Conservation (phyloP, 345 rosid species). For the Mercurialis annua region DNA sequence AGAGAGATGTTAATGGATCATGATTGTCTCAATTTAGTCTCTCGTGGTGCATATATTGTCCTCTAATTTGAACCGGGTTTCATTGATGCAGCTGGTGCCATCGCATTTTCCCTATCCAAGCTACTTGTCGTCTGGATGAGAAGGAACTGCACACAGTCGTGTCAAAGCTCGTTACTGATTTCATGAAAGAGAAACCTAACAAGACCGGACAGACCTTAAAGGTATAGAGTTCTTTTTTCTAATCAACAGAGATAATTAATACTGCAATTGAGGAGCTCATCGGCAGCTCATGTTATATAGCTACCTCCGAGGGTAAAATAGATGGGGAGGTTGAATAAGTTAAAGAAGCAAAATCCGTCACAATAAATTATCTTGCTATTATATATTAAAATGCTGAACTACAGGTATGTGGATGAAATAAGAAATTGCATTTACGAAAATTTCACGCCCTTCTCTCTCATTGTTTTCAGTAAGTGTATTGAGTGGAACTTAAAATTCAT, state of each 20-base stretch:
- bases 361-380: background rate
- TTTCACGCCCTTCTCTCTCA: background rate
- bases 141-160: constrained; percentile 60
- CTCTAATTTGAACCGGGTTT: constrained; percentile 17
- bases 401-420: background rate
- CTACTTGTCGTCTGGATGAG: constrained; percentile 76
- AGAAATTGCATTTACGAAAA: background rate
- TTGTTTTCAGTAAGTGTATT: too few species aligned
- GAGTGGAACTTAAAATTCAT: background rate
- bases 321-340: background rate
- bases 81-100: constrained; percentile 81
- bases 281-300: background rate
- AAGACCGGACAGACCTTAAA: constrained; percentile 51
- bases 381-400: background rate
- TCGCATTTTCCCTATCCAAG: constrained; percentile 88
- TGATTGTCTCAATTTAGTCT: background rate
- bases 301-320: too few species aligned
- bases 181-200: constrained; percentile 46
- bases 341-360: background rate
- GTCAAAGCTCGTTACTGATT: constrained; percentile 66
- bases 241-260: background rate
- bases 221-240: constrained; percentile 35
- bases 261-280: background rate
- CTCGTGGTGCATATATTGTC: constrained; percentile 11
- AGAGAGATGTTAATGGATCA: background rate